These are phyloP conservation scores for Globisporangium spiculum DNA, from an alignment of 352 stramenopile genomes.

Conservation along the genomic window DNA sequence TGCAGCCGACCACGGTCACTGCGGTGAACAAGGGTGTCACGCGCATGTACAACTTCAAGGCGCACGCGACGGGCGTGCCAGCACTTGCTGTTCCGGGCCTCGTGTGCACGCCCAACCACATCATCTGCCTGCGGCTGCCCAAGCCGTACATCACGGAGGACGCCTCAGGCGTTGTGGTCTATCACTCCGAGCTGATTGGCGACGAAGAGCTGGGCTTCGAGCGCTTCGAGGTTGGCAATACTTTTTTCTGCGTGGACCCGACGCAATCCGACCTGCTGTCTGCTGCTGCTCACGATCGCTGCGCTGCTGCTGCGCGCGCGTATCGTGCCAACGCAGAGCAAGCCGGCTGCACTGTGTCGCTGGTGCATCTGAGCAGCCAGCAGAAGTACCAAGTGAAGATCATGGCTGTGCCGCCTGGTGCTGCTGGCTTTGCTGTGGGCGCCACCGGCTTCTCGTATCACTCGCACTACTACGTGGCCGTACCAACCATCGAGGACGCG, in stretches of 20 bases:
- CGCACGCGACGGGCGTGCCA: constrained; percentile 2
- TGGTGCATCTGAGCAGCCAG: background rate
- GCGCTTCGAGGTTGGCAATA: constrained; percentile 9
- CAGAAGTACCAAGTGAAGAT: background rate
- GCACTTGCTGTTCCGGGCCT: constrained; percentile 3
- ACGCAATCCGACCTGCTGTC: background rate
- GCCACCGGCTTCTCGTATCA: background rate
- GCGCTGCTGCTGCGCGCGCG: background rate
- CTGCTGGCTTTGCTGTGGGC: background rate
- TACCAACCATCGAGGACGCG: constrained; percentile 6
- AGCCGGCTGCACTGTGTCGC: background rate
- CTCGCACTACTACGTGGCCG: constrained; percentile 1
- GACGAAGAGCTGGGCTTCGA: constrained; percentile 12
- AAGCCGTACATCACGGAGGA: constrained; percentile 11
- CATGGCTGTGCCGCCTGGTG: background rate
- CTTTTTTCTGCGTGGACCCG: constrained; percentile 7
- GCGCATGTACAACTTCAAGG: constrained; percentile 15
- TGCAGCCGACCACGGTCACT: constrained; percentile 13
- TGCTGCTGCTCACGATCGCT: constrained; percentile 5
- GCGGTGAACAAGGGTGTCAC: constrained; percentile 16
- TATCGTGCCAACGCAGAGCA: background rate
- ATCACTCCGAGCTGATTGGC: constrained; percentile 6
- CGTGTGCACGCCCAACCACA: constrained; percentile 14
- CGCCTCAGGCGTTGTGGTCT: constrained; percentile 10
- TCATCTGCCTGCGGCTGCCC: constrained; percentile 13